Percentiles rank a stretch among this genome's conserved stretches.
phyloP scores from a whole-genome alignment of 1,284 basidiomycete species.

The Fomitopsis schrenkii region DNA sequence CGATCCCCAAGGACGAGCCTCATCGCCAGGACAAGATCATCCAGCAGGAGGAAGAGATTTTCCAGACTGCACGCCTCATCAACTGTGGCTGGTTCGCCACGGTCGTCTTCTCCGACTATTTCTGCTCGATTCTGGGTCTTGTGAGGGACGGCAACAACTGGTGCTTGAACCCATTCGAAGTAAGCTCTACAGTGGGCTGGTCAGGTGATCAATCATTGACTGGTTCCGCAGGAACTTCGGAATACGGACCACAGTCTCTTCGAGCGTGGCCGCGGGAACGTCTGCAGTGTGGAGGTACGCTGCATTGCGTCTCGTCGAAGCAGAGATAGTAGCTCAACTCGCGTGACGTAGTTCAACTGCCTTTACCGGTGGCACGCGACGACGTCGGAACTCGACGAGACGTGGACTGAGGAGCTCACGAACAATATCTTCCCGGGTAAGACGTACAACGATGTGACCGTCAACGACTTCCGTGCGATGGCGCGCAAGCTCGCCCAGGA shows the following conservation, averaged over 20 bases:
- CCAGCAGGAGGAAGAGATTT: conserved; percentile 77
- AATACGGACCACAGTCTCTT: conserved; percentile 56
- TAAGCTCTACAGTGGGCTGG: conserved; percentile 23
- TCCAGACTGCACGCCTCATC: conserved; percentile 73
- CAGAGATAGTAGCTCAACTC: neutral
- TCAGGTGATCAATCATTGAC: neutral
- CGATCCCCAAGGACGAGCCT: conserved; percentile 28
- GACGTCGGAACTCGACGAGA: conserved; percentile 62
- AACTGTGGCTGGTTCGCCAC: conserved; percentile 77
- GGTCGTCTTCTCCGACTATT: conserved; percentile 74
- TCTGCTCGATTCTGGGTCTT: conserved; percentile 70
- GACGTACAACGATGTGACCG: conserved; percentile 42
- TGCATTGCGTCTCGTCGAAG: too few species aligned
- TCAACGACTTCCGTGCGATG: conserved; percentile 55
- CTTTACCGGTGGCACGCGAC: conserved; percentile 83
- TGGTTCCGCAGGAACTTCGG: conserved; percentile 51
- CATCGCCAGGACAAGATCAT: conserved; percentile 33
- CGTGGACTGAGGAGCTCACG: conserved; percentile 57
- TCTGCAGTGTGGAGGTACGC: conserved; percentile 75
- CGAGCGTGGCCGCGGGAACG: conserved; percentile 73
- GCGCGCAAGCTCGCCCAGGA: conserved; percentile 34
- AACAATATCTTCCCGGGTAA: conserved; percentile 50
- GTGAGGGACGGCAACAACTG: conserved; percentile 66
- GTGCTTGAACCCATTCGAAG: conserved; percentile 67
- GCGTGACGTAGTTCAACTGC: conserved; percentile 62